Conservation (phyloP, 1,139 yeast genomes). For the Eremothecium cymbalariae region DNA sequence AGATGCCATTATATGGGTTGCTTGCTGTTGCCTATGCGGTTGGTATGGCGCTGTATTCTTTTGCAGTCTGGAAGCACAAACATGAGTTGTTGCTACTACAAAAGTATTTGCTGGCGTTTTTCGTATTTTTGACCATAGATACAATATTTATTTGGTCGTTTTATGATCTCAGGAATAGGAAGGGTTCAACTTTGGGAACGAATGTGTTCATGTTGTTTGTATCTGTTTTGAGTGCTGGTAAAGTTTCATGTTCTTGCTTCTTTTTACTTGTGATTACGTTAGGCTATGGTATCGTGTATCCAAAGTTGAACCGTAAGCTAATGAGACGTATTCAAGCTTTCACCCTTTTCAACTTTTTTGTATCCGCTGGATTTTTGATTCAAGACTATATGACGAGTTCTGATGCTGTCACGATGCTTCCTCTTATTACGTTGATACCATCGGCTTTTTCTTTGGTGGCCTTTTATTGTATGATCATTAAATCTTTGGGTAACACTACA, state of each 20-base stretch:
- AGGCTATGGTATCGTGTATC: conserved; percentile 91
- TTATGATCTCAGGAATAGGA: conserved; percentile 71
- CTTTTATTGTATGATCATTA: conserved; percentile 68
- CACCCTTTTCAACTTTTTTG: conserved; percentile 62
- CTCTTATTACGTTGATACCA: conserved; percentile 52
- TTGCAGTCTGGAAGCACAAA: conserved; percentile 79
- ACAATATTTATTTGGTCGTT: conserved; percentile 87
- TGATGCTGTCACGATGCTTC: conserved; percentile 35
- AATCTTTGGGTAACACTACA: conserved; percentile 68
- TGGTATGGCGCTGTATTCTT: conserved; percentile 71
- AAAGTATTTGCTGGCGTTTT: conserved; percentile 79
- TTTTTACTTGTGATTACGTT: conserved; percentile 74
- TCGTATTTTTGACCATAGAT: conserved; percentile 74
- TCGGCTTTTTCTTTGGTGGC: conserved; percentile 59
- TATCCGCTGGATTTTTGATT: conserved; percentile 60
- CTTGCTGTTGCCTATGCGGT: conserved; percentile 78
- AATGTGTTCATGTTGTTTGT: conserved; percentile 69
- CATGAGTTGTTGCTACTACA: conserved; percentile 86
- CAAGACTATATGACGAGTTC: conserved; percentile 53
- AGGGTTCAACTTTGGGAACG: conserved; percentile 53
- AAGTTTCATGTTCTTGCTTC: conserved; percentile 84
- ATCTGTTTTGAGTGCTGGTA: conserved; percentile 69
- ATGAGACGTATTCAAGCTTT: conserved; percentile 78
- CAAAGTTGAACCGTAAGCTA: conserved; percentile 64
- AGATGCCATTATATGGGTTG: conserved; percentile 80